Conservation (phyloP, 148 eudicot species). For the Pouteria glomerata region DNA sequence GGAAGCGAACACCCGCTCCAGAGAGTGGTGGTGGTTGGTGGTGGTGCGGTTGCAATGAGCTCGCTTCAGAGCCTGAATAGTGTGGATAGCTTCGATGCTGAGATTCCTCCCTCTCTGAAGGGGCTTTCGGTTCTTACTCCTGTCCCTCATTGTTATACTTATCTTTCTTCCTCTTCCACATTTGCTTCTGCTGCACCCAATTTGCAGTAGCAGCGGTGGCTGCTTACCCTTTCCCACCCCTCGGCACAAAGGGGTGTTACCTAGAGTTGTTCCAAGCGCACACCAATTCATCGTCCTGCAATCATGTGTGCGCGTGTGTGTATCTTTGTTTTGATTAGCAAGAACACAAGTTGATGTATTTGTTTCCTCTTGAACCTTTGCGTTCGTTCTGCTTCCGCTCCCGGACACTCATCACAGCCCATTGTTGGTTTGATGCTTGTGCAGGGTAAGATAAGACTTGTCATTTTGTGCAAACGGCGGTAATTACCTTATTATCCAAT, state of each 20-base stretch:
- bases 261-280: neutral
- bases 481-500: too few relatives aligned
- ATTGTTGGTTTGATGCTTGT: too few relatives aligned
- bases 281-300: constrained; percentile 2
- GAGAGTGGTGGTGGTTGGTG: constrained; percentile 2
- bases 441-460: too few relatives aligned
- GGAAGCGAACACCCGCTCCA: constrained; percentile 27
- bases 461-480: too few relatives aligned
- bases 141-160: constrained; percentile 47
- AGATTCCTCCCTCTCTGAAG: constrained; percentile 58
- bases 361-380: too few relatives aligned
- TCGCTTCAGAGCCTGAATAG: constrained; percentile 53
- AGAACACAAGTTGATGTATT: too few relatives aligned
- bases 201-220: neutral
- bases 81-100: constrained; percentile 63
- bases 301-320: too few relatives aligned
- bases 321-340: too few relatives aligned
- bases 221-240: neutral
- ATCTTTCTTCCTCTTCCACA: too few relatives aligned
- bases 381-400: too few relatives aligned
- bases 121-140: constrained; percentile 67
- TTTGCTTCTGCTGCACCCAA: neutral
- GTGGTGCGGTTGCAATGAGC: constrained; percentile 13
- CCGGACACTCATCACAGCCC: too few relatives aligned
- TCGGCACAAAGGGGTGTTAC: neutral